Conservation (phyloP, 345 rosid species). For the Firmiana major region DNA sequence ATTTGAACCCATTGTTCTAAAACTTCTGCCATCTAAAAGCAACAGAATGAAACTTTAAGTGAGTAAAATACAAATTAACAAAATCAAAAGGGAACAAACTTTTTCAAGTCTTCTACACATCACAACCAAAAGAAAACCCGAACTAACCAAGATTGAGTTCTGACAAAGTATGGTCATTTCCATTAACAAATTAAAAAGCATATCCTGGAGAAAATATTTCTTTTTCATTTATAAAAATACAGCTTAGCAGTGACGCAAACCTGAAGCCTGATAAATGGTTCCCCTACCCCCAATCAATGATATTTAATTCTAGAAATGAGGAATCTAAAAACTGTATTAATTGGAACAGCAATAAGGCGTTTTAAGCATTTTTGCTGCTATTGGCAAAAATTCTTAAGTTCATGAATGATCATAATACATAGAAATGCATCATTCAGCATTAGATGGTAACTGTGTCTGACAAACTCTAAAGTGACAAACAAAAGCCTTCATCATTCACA, state of each 20-base stretch:
- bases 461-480: not conserved
- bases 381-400: not conserved
- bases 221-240: not conserved
- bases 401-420: not conserved
- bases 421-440: not conserved
- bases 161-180: not conserved
- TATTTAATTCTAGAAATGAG: not conserved
- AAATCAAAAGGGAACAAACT: not conserved
- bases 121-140: not conserved
- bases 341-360: not conserved
- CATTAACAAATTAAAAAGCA: no score
- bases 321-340: not conserved
- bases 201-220: not conserved
- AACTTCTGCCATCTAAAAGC: constrained; percentile 45
- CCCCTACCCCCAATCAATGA: not conserved
- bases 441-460: not conserved
- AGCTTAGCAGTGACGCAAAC: not conserved
- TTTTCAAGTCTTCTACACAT: not conserved
- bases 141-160: not conserved
- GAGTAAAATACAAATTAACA: not conserved
- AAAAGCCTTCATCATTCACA: not conserved
- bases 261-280: not conserved
- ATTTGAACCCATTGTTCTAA: constrained; percentile 71
- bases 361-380: not conserved
- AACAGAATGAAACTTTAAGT: constrained; percentile 6